A percentile compares a stretch with the other conserved stretches of the same genome.
phyloP scores from a whole-genome alignment of 2,329 filamentous ascomycete species.

The Neopestalotiopsis clavispora region DNA sequence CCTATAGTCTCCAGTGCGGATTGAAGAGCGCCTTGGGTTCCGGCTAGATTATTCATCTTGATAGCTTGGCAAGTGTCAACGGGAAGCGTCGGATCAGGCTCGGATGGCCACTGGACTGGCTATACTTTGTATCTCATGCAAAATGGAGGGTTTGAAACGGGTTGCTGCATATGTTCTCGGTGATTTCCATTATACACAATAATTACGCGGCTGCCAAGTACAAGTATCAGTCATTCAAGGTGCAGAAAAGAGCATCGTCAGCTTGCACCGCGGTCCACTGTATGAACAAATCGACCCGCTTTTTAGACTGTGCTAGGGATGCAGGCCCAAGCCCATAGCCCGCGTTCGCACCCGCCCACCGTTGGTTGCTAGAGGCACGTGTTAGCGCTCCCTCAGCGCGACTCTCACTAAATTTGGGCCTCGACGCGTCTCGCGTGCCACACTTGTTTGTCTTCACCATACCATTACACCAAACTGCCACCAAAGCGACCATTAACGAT shows the following conservation, averaged over 20 bases:
- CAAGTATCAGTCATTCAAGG: background rate
- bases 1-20: slow-evolving; percentile 44
- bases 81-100: background rate
- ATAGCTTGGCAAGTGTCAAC: slow-evolving; percentile 1
- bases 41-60: slow-evolving; percentile 24
- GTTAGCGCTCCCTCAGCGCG: slow-evolving; percentile 5
- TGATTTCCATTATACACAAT: background rate
- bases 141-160: background rate
- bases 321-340: background rate
- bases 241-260: background rate
- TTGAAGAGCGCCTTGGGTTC: slow-evolving; percentile 36
- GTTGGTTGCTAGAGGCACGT: slow-evolving; percentile 4
- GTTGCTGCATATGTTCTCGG: background rate
- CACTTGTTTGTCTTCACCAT: background rate
- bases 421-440: background rate
- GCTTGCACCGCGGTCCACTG: background rate
- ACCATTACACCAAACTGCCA: background rate
- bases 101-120: background rate
- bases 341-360: background rate
- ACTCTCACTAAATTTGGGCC: background rate
- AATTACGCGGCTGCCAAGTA: background rate
- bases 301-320: slow-evolving; percentile 3
- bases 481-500: background rate
- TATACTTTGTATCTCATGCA: background rate
- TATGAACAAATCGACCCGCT: background rate